These are phyloP conservation scores for Stygiomarasmius scandens DNA, from an alignment of 1,284 basidiomycete genomes.

Conservation along the genomic window DNA sequence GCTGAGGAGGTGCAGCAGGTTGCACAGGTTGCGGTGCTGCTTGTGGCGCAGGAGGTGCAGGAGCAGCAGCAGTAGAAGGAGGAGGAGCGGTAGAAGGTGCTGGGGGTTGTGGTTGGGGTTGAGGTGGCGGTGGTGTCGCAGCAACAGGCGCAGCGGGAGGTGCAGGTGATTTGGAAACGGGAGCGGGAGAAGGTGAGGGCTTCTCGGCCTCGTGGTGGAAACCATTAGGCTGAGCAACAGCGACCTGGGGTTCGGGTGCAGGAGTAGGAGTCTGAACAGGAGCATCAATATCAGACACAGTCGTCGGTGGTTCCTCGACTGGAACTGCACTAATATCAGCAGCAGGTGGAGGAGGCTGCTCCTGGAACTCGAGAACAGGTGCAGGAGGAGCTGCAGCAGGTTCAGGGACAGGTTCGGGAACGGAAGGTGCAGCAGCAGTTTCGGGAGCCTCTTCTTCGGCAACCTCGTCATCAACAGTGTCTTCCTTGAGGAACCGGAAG, in stretches of 20 bases:
- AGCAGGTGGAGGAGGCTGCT: conserved; percentile 3
- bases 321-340: conserved; percentile 5
- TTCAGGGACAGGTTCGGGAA: conserved; percentile 28
- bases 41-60: conserved; percentile 39
- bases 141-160: conserved; percentile 37
- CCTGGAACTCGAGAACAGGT: background rate
- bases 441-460: conserved; percentile 45
- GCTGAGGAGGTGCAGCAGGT: conserved; percentile 54
- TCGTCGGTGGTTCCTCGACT: conserved; percentile 12
- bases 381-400: conserved; percentile 27
- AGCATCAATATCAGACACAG: conserved; percentile 21
- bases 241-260: conserved; percentile 36
- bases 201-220: conserved; percentile 37
- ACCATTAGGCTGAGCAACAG: conserved; percentile 38
- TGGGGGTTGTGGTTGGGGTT: conserved; percentile 20
- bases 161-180: conserved; percentile 39
- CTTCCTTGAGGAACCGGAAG: conserved; percentile 98
- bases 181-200: conserved; percentile 31
- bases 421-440: conserved; percentile 22
- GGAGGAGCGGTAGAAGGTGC: conserved; percentile 45
- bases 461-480: conserved; percentile 81
- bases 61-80: conserved; percentile 28
- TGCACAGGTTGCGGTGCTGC: conserved; percentile 35
- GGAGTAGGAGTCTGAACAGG: conserved; percentile 27
- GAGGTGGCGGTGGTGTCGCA: conserved; percentile 36